These are phyloP conservation scores for Gaultheria prostrata DNA, from an alignment of 148 eudicot species.

Conservation along the genomic window DNA sequence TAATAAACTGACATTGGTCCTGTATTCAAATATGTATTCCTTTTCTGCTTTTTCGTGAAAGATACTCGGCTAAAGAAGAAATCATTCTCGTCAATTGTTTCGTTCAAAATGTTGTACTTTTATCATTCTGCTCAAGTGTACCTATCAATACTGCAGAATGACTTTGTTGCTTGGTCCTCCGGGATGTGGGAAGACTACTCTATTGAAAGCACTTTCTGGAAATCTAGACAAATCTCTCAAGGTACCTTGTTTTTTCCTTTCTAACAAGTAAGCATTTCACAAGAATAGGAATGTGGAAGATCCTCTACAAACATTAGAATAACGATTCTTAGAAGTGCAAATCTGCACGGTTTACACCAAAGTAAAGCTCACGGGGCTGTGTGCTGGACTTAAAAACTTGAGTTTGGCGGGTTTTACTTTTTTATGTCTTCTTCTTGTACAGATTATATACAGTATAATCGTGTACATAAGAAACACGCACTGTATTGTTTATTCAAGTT, in stretches of 20 bases:
- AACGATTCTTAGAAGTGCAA: not conserved
- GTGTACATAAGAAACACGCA: not conserved
- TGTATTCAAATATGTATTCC: not conserved
- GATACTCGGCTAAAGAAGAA: not conserved
- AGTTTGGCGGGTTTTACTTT: not conserved
- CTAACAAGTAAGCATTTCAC: not conserved
- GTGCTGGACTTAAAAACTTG: not conserved
- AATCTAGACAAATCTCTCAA: conserved; percentile 57
- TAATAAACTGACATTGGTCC: too few species aligned
- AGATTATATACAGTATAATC: too few species aligned
- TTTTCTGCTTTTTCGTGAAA: not conserved
- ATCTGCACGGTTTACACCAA: not conserved
- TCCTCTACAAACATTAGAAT: not conserved
- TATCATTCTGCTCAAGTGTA: not conserved
- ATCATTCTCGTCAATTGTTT: not conserved
- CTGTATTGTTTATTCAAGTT: not conserved
- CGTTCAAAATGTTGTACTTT: not conserved
- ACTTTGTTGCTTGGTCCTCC: conserved; percentile 83
- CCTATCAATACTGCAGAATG: conserved; percentile 45
- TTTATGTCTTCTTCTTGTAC: not conserved
- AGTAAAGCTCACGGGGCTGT: not conserved
- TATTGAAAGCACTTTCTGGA: conserved; percentile 71
- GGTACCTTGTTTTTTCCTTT: conserved; percentile 31
- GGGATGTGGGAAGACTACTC: conserved; percentile 77
- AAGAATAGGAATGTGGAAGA: not conserved